Conservation (phyloP, 1,284 basidiomycete species). For the Waitea zeae region DNA sequence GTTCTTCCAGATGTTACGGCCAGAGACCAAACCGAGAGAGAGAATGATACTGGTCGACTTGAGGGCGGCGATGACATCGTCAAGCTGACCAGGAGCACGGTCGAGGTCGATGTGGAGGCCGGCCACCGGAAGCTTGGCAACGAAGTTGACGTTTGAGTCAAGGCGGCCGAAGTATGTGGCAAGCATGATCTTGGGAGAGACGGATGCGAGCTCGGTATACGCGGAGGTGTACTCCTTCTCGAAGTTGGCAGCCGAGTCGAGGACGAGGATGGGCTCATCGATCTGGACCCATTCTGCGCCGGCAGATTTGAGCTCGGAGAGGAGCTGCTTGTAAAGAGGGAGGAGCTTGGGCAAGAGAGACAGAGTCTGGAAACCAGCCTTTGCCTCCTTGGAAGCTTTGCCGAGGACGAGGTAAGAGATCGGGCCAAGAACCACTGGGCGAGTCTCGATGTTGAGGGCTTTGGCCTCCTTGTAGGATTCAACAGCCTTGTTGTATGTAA, state of each 20-base stretch:
- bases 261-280: constrained; percentile 93
- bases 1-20: constrained; percentile 99
- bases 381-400: constrained; percentile 81
- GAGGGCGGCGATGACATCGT: constrained; percentile 68
- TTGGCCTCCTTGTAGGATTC: constrained; percentile 95
- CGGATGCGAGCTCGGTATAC: constrained; percentile 71
- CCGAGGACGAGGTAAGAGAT: constrained; percentile 91
- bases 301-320: constrained; percentile 82
- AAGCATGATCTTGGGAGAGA: constrained; percentile 83
- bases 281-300: constrained; percentile 93
- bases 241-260: constrained; percentile 70
- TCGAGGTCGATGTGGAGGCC: constrained; percentile 96
- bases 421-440: constrained; percentile 93
- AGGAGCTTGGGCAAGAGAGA: constrained; percentile 82
- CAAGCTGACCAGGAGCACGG: constrained; percentile 85
- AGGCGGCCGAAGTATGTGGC: constrained; percentile 96
- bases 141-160: constrained; percentile 80
- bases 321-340: constrained; percentile 84
- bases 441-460: constrained; percentile 77
- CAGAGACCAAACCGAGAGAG: constrained; percentile 94
- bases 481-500: constrained; percentile 90
- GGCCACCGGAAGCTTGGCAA: constrained; percentile 86
- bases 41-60: constrained; percentile 71
- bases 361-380: constrained; percentile 79
- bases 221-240: constrained; percentile 72